A percentile compares a stretch with the other conserved stretches of the same genome.
Conservation (phyloP, 2,329 filamentous ascomycete genomes). For the Sporothrix variecibatus region DNA sequence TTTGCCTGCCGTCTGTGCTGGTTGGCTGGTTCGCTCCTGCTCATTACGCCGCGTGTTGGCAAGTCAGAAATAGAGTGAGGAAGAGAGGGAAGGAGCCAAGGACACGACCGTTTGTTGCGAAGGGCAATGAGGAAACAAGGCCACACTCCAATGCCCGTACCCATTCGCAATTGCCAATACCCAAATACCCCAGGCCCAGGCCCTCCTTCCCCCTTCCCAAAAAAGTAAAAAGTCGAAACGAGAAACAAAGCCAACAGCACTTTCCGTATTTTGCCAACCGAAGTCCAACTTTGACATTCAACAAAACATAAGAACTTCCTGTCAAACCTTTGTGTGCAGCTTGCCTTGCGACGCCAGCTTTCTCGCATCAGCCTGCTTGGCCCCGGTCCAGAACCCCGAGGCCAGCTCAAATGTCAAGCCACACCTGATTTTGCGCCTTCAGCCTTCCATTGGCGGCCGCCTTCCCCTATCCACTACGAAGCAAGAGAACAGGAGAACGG, state of each 20-base stretch:
- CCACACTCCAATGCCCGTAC: background rate
- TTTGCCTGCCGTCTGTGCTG: background rate
- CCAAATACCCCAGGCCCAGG: background rate
- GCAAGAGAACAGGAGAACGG: background rate
- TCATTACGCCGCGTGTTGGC: background rate
- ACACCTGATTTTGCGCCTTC: slow-evolving; percentile 4
- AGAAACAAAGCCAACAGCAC: background rate
- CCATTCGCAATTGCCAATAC: background rate
- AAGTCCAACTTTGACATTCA: background rate
- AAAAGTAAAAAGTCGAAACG: slow-evolving; percentile 6
- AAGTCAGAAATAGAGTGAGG: background rate
- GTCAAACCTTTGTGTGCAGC: background rate
- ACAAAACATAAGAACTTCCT: background rate
- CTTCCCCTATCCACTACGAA: background rate
- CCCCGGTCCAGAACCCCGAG: background rate
- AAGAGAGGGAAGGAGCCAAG: slow-evolving; percentile 1
- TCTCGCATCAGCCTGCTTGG: background rate
- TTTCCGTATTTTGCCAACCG: background rate
- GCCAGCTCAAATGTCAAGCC: slow-evolving; percentile 10
- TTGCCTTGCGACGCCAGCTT: background rate
- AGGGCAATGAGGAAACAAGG: slow-evolving; percentile 10
- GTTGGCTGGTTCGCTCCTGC: background rate
- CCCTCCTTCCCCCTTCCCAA: slow-evolving; percentile 14
- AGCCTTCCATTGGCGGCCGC: slow-evolving; percentile 13
- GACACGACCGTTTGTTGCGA: slow-evolving; percentile 6